phyloP scores from a whole-genome alignment of 2,329 filamentous ascomycete species.

The Lasiodiplodia sp. region DNA sequence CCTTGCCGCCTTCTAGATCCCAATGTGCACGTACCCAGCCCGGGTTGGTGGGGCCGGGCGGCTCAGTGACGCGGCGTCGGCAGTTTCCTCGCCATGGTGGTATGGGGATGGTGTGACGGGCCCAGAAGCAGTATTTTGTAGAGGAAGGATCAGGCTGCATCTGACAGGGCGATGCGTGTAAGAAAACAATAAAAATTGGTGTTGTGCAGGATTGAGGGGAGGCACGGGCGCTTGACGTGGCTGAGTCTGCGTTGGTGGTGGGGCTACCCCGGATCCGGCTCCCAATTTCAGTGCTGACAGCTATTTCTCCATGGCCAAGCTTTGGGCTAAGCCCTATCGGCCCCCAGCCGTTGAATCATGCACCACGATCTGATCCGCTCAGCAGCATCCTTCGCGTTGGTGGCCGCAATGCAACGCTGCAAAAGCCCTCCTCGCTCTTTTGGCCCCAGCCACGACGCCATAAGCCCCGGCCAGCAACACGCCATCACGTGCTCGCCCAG shows the following conservation, averaged over 20 bases:
- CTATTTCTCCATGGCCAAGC: conserved; percentile 3
- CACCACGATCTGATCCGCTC: background rate
- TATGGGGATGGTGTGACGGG: background rate
- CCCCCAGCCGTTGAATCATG: background rate
- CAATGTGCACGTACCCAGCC: background rate
- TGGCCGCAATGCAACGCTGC: conserved; percentile 1
- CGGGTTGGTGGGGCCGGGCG: conserved; percentile 12
- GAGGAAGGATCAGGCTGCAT: background rate
- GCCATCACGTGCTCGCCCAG: background rate
- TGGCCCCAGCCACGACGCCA: conserved; percentile 1
- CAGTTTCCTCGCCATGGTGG: background rate
- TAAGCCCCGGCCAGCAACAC: conserved; percentile 6
- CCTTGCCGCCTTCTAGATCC: background rate
- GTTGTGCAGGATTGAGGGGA: too few relatives aligned
- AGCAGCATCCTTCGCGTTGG: conserved; percentile 15
- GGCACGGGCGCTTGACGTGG: too few relatives aligned
- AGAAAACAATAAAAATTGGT: background rate
- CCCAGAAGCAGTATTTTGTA: background rate
- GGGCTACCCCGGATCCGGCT: too few relatives aligned
- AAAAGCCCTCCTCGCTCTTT: background rate
- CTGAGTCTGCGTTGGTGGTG: too few relatives aligned
- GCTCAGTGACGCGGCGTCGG: background rate
- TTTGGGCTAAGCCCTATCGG: background rate
- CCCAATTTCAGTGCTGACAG: background rate
- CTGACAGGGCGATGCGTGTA: conserved; percentile 5